Evolutionary conservation across 2,329 filamentous ascomycete species (phyloP).

Genomic region (Aspergillus luchuensis): DNA sequence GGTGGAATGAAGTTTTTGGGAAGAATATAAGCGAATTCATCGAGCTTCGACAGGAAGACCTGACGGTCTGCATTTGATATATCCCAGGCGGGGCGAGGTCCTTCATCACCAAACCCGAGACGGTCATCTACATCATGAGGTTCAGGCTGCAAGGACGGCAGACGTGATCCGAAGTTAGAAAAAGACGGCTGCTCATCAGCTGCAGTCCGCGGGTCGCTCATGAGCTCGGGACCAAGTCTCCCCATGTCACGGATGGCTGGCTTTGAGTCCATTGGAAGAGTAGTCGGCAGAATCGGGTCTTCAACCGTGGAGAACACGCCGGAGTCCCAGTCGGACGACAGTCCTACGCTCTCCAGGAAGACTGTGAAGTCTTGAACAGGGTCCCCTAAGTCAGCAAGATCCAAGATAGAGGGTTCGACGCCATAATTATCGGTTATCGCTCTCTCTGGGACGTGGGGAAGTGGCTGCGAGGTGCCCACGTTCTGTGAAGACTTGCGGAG

Average conservation of each 20-base stretch:
- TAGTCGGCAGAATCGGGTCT: slow-evolving; percentile 41
- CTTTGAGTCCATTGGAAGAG: slow-evolving; percentile 41
- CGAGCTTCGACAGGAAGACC: slow-evolving; percentile 47
- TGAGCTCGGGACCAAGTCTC: slow-evolving; percentile 43
- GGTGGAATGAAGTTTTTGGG: slow-evolving; percentile 52
- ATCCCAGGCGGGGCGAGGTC: slow-evolving; percentile 49
- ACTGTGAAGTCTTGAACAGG: slow-evolving; percentile 53
- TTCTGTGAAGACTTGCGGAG: slow-evolving; percentile 39
- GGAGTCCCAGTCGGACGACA: slow-evolving; percentile 53
- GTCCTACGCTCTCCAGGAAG: slow-evolving; percentile 52
- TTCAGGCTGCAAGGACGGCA: slow-evolving; percentile 52
- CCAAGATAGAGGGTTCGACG: slow-evolving; percentile 48
- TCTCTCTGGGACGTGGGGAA: slow-evolving; percentile 37
- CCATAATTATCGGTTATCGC: slow-evolving; percentile 47
- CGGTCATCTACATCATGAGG: slow-evolving; percentile 48
- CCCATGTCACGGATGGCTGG: slow-evolving; percentile 34
- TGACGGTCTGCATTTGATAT: slow-evolving; percentile 51
- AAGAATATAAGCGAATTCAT: slow-evolving; percentile 49
- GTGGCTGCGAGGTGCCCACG: slow-evolving; percentile 39
- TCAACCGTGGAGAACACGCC: slow-evolving; percentile 49
- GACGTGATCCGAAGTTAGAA: slow-evolving; percentile 51
- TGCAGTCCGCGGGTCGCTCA: slow-evolving; percentile 42
- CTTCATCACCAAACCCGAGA: slow-evolving; percentile 45
- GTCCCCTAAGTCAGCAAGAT: slow-evolving; percentile 50
- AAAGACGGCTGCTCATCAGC: slow-evolving; percentile 48